Conservation (phyloP, 208 protist genomes). For the Endotrypanum monterogeii region DNA sequence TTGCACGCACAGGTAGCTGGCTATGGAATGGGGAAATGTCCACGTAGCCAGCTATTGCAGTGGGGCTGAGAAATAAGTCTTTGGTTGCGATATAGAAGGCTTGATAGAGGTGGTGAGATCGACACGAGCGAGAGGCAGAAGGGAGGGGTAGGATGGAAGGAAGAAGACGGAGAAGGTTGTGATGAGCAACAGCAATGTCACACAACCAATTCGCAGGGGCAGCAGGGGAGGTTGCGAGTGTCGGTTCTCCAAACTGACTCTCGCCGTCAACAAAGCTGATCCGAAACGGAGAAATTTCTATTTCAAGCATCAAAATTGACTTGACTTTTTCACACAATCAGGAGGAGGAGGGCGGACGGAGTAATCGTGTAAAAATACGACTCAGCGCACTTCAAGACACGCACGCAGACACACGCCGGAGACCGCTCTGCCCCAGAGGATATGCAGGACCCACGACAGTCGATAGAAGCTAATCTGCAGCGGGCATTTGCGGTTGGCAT, state of each 20-base stretch:
- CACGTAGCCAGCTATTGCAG: slow-evolving; percentile 32
- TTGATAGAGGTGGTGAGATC: background rate
- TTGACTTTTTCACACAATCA: background rate
- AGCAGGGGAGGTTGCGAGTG: background rate
- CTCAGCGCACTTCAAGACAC: background rate
- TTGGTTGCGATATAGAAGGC: background rate
- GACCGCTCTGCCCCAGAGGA: background rate
- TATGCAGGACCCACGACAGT: background rate
- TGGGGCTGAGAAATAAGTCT: slow-evolving; percentile 7
- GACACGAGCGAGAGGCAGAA: background rate
- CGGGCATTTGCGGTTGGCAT: background rate
- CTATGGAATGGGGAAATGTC: slow-evolving; percentile 18
- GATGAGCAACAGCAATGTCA: background rate
- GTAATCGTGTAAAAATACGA: background rate
- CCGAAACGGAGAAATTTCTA: too few relatives aligned
- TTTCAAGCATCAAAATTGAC: too few relatives aligned
- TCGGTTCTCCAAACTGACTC: background rate
- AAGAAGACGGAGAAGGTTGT: background rate
- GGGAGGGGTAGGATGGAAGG: background rate
- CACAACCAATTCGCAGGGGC: too few relatives aligned
- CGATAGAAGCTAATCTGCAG: background rate
- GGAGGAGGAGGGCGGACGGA: background rate
- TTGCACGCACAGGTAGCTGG: slow-evolving; percentile 35
- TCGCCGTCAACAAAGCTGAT: background rate
- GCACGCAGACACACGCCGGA: background rate